Conservation (phyloP, 768 basidiomycete genomes). For the Leccinum obscurum region DNA sequence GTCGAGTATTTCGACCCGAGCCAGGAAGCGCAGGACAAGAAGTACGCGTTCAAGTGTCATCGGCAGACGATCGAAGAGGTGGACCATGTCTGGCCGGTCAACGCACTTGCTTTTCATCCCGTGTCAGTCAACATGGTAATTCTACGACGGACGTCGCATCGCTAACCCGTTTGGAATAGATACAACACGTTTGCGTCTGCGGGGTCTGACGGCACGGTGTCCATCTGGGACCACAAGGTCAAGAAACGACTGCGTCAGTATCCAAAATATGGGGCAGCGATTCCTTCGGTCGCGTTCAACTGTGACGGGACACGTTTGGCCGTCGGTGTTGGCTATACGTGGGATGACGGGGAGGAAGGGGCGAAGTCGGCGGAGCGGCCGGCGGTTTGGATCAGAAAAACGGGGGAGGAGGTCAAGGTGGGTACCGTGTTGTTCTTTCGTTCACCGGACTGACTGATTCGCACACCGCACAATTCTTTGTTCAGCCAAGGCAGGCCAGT, state of each 20-base stretch:
- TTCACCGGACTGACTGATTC: background rate
- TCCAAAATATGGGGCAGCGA: conserved; percentile 70
- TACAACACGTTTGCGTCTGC: conserved; percentile 95
- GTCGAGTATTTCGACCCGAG: conserved; percentile 95
- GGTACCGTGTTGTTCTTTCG: conserved; percentile 9
- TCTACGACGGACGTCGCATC: background rate
- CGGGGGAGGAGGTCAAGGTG: conserved; percentile 81
- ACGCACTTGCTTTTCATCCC: conserved; percentile 93
- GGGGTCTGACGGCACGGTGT: conserved; percentile 91
- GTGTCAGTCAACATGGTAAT: conserved; percentile 44
- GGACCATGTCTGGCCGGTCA: conserved; percentile 97
- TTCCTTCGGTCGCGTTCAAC: conserved; percentile 83
- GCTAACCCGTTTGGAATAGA: conserved; percentile 35
- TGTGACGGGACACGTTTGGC: conserved; percentile 81
- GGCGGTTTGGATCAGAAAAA: conserved; percentile 56
- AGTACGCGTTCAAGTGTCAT: conserved; percentile 93
- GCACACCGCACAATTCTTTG: background rate
- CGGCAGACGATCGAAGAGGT: conserved; percentile 85
- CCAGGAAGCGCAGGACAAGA: conserved; percentile 72
- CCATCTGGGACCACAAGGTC: conserved; percentile 96
- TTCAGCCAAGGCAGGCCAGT: conserved; percentile 25
- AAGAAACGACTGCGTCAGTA: conserved; percentile 95
- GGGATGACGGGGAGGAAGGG: conserved; percentile 84
- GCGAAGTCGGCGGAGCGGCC: conserved; percentile 64
- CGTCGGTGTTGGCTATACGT: conserved; percentile 84